Conservation (phyloP, 1,139 yeast genomes). For the Meyerozyma athensensis region DNA sequence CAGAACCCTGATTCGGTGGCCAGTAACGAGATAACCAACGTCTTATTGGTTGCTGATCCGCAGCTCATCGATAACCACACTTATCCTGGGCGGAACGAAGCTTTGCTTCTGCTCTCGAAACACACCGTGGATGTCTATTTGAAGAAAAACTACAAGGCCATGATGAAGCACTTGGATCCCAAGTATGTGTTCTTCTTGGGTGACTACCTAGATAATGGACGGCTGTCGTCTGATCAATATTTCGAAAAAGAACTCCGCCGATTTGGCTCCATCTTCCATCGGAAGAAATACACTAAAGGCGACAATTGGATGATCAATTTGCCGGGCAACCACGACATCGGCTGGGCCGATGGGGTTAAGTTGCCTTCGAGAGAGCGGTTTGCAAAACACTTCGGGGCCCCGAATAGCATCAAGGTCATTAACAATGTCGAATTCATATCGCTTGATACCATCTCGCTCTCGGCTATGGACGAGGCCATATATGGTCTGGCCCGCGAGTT, state of each 20-base stretch:
- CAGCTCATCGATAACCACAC: slow-evolving; percentile 45
- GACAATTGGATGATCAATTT: slow-evolving; percentile 29
- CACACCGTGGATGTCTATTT: slow-evolving; percentile 49
- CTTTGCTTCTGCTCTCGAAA: slow-evolving; percentile 35
- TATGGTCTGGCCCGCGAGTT: slow-evolving; percentile 27
- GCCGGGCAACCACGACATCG: slow-evolving; percentile 58
- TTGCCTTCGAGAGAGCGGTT: slow-evolving; percentile 35
- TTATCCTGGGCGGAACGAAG: slow-evolving; percentile 41
- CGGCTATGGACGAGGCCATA: slow-evolving; percentile 28
- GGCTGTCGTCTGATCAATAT: slow-evolving; percentile 38
- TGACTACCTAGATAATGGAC: slow-evolving; percentile 51
- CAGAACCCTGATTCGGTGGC: slow-evolving; percentile 2
- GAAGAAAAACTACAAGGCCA: slow-evolving; percentile 39
- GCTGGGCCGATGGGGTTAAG: slow-evolving; percentile 47
- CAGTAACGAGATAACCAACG: slow-evolving; percentile 14
- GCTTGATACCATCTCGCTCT: slow-evolving; percentile 42
- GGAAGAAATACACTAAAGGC: slow-evolving; percentile 18
- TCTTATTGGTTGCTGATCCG: slow-evolving; percentile 43
- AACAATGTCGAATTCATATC: slow-evolving; percentile 43
- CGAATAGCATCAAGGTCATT: slow-evolving; percentile 27
- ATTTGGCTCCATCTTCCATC: slow-evolving; percentile 35
- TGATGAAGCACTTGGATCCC: slow-evolving; percentile 36
- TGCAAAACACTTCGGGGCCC: slow-evolving; percentile 32
- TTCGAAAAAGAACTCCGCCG: slow-evolving; percentile 33
- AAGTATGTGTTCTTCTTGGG: slow-evolving; percentile 47